phyloP scores from a whole-genome alignment of 2,329 filamentous ascomycete genomes.

The Dactylonectria macrodidyma region DNA sequence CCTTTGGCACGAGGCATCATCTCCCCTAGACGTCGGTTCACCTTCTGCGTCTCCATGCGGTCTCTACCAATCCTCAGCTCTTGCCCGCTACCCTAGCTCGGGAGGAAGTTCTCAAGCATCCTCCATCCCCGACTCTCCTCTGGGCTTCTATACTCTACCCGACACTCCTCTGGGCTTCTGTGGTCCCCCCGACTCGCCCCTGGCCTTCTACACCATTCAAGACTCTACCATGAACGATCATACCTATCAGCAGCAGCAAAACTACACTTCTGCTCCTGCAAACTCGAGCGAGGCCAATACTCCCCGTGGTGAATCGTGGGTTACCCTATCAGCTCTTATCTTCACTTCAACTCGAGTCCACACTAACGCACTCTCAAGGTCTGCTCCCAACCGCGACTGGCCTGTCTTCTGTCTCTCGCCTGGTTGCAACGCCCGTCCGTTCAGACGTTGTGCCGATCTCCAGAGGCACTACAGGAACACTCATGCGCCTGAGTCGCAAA shows the following conservation, averaged over 20 bases:
- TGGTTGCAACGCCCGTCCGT: conserved; percentile 61
- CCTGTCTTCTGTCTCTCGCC: conserved; percentile 57
- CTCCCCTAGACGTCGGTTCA: conserved; percentile 41
- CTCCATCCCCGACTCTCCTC: conserved; percentile 48
- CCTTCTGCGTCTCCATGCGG: conserved; percentile 36
- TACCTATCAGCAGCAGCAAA: conserved; percentile 34
- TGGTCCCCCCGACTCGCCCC: conserved; percentile 46
- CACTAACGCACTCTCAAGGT: conserved; percentile 8
- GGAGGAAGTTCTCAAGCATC: conserved; percentile 48
- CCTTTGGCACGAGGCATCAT: conserved; percentile 34
- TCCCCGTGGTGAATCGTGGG: conserved; percentile 37
- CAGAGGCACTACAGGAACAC: conserved; percentile 67
- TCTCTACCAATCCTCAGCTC: conserved; percentile 45
- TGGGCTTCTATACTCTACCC: conserved; percentile 39
- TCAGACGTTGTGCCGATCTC: conserved; percentile 69
- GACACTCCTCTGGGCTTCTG: conserved; percentile 47
- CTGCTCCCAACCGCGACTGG: conserved; percentile 48
- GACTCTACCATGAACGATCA: conserved; percentile 31
- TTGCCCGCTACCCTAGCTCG: conserved; percentile 50
- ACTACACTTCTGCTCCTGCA: conserved; percentile 24
- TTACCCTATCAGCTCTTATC: neutral
- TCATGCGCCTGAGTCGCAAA: conserved; percentile 60
- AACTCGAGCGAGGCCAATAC: conserved; percentile 14
- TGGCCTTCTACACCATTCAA: conserved; percentile 39
- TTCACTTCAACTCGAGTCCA: conserved; percentile 10